phyloP scores from a whole-genome alignment of 1,284 basidiomycete genomes.

The Heterobasidion irregulare region DNA sequence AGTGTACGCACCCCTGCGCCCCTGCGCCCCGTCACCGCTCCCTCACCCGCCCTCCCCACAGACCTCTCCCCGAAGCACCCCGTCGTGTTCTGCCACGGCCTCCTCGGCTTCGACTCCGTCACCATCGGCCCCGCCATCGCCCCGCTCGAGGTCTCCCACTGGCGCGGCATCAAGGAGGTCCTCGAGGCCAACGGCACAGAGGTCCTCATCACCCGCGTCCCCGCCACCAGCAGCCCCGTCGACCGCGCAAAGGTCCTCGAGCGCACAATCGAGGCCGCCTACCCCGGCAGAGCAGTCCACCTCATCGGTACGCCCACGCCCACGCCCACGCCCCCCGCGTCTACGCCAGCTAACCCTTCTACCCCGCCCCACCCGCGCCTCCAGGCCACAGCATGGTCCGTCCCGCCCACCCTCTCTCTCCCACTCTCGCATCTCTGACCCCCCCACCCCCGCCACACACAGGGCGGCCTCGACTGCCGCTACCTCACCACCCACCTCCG shows the following conservation, averaged over 20 bases:
- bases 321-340: too few species aligned
- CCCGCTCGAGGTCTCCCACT: conserved; percentile 83
- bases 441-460: conserved; percentile 8
- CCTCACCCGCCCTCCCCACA: conserved; percentile 17
- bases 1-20: conserved; percentile 51
- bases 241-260: conserved; percentile 87
- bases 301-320: conserved; percentile 56
- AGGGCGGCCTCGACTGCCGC: conserved; percentile 91
- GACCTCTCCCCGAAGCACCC: conserved; percentile 76
- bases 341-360: background rate
- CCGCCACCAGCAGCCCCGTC: conserved; percentile 80
- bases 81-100: conserved; percentile 89
- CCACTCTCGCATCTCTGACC: background rate
- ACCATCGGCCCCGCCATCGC: conserved; percentile 67
- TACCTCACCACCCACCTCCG: conserved; percentile 75
- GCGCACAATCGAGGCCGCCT: conserved; percentile 68
- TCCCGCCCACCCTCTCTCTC: conserved; percentile 1
- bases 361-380: background rate
- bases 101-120: conserved; percentile 81
- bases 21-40: background rate
- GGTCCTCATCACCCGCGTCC: conserved; percentile 87
- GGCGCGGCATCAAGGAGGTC: conserved; percentile 91
- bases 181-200: conserved; percentile 85
- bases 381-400: conserved; percentile 83
- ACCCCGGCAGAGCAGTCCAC: conserved; percentile 78